Conservation (phyloP, 2,329 filamentous ascomycete genomes). For the Fusarium torulosum region DNA sequence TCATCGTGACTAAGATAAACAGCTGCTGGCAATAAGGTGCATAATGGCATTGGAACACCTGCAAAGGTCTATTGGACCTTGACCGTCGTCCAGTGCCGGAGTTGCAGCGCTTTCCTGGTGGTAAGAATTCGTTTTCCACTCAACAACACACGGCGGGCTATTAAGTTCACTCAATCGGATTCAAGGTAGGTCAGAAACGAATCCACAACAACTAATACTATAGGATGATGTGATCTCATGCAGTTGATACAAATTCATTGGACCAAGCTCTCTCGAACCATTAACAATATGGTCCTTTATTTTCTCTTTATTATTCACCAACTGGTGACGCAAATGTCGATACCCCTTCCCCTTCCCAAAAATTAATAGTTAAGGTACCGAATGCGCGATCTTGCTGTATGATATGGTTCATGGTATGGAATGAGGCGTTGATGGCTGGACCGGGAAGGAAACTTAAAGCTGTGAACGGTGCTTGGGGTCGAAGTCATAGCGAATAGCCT, state of each 20-base stretch:
- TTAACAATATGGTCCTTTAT: constrained; percentile 21
- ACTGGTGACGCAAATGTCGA: constrained; percentile 42
- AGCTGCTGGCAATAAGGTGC: constrained; percentile 21
- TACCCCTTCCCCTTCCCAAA: constrained; percentile 40
- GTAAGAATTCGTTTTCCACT: constrained; percentile 40
- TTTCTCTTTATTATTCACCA: constrained; percentile 25
- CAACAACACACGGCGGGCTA: constrained; percentile 16
- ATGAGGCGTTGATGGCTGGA: constrained; percentile 38
- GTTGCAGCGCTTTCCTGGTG: constrained; percentile 34
- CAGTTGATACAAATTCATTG: constrained; percentile 7
- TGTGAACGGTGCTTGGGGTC: constrained; percentile 13
- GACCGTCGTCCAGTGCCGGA: constrained; percentile 9
- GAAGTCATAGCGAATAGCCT: constrained; percentile 6
- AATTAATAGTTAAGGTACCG: constrained; percentile 29
- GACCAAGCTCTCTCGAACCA: constrained; percentile 1
- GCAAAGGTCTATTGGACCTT: constrained; percentile 1
- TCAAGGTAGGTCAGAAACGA: constrained; percentile 35
- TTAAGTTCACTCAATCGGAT: background rate
- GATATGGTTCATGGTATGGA: constrained; percentile 36
- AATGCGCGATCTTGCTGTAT: constrained; percentile 30
- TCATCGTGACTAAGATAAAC: constrained; percentile 24
- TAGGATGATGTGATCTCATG: constrained; percentile 31
- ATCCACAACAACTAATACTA: constrained; percentile 33
- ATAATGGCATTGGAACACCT: background rate
- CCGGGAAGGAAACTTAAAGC: constrained; percentile 26